Evolutionary conservation across 805 yeast genomes (phyloP), one percentile per base, ranked within the genome.

Genomic region (Kluyveromyces lactis): DNA sequence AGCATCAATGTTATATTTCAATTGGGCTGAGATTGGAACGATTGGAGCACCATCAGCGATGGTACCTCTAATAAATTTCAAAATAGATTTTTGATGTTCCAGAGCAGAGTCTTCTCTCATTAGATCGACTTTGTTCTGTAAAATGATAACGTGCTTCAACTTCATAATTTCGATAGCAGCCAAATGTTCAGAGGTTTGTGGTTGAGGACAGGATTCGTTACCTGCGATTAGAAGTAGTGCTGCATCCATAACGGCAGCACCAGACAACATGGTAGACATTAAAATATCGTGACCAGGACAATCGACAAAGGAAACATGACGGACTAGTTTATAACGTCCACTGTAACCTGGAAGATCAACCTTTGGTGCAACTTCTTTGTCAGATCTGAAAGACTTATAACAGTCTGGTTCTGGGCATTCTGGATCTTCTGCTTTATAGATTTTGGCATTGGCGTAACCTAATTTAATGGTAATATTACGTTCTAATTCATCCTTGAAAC

Each of bases 161-260:
- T 90, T 90, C 99, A 92, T 92, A 64, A 94, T 92, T 72, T 92
- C 98, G 58, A 92, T 92, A 48, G 99, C 99, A 38, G 99, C 99
- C 68, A 92, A 76, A 73, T 92, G 99, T 71, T 92, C 99, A 11
- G 95, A 83, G 13, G 99, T 92, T 72, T 92, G 99, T 32, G 99
- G 99, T 72, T 92, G 99, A 45, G 99, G 99, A 73, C 99, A 92
- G 41, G 95, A 79, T 74, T 92, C 99, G 64, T 92, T 92, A 67
- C 97, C 98, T 21, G 98, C 99, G 61, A 92, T 81, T 50, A 92
- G 75, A 59, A 92, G 72, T 46, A 92, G 72, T 2, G 99, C 99
- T 42, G 99, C 99, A 68, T 92, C 99, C 99, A 92, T 92, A 49
- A 92, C 99, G 13, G 99, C 99, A 27, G 99, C 99, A 63, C 99